These are phyloP conservation scores for Diaporthe citri DNA, from an alignment of 2,329 filamentous ascomycete genomes.

Conservation along the genomic window DNA sequence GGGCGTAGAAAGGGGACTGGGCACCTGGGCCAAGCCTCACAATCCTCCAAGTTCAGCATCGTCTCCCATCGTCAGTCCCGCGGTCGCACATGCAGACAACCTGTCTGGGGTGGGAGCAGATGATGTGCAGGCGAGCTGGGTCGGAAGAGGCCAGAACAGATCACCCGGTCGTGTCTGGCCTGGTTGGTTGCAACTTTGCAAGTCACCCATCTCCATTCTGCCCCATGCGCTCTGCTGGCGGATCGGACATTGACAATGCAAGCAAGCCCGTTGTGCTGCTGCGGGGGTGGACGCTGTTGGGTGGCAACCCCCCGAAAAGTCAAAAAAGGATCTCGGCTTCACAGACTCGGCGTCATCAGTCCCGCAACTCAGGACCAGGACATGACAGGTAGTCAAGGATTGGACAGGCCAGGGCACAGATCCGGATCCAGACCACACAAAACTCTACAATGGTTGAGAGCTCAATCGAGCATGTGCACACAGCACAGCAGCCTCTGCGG, in stretches of 20 bases:
- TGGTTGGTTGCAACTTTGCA: not conserved
- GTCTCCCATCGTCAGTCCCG: not conserved
- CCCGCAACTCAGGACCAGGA: constrained; percentile 25
- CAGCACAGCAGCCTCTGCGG: constrained; percentile 9
- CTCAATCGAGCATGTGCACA: constrained; percentile 9
- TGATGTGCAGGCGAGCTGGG: constrained; percentile 27
- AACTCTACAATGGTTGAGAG: not conserved
- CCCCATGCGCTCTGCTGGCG: constrained; percentile 24
- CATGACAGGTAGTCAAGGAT: not conserved
- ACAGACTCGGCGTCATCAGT: constrained; percentile 35
- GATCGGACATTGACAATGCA: constrained; percentile 33
- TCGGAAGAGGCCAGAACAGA: constrained; percentile 27
- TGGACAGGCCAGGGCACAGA: constrained; percentile 20
- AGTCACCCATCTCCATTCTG: not conserved
- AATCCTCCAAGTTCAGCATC: constrained; percentile 2
- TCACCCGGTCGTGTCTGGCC: constrained; percentile 19
- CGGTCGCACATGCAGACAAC: constrained; percentile 7
- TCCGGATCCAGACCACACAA: constrained; percentile 8
- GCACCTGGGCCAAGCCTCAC: not conserved
- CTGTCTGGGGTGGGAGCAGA: not conserved
- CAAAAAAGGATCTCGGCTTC: constrained; percentile 34
- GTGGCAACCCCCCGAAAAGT: constrained; percentile 18
- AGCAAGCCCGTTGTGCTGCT: not conserved
- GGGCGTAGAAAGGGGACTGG: not conserved
- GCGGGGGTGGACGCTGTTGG: constrained; percentile 38